A percentile compares a stretch with the other conserved stretches of the same genome.
These are phyloP conservation scores for Stephanodiscus triporus DNA, from an alignment of 108 stramenopile species.

Conservation along the genomic window DNA sequence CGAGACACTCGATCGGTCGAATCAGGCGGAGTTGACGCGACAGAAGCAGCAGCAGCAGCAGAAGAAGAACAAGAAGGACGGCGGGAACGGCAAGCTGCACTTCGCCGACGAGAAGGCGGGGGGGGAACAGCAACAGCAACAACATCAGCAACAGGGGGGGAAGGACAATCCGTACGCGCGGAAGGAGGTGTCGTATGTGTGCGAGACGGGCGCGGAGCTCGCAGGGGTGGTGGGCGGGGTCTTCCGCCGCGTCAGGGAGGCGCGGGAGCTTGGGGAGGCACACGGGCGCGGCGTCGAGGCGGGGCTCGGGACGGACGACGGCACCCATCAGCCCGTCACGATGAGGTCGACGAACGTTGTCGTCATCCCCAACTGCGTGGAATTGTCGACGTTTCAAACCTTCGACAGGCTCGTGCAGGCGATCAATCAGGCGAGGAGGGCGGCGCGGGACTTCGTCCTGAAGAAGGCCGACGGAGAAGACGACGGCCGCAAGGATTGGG, in stretches of 20 bases:
- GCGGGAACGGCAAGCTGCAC: slow-evolving; percentile 26
- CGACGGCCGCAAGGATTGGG: slow-evolving; percentile 57
- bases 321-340: slow-evolving; percentile 41
- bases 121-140: not conserved
- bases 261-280: slow-evolving; percentile 67
- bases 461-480: slow-evolving; percentile 46
- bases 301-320: slow-evolving; percentile 22
- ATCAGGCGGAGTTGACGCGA: slow-evolving; percentile 26
- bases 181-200: slow-evolving; percentile 83
- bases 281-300: slow-evolving; percentile 60
- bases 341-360: slow-evolving; percentile 79
- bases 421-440: slow-evolving; percentile 72
- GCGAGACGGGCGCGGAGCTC: slow-evolving; percentile 62
- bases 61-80: slow-evolving; percentile 4
- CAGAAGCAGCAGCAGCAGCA: slow-evolving; percentile 10
- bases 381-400: slow-evolving; percentile 49
- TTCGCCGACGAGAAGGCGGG: slow-evolving; percentile 28
- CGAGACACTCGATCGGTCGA: slow-evolving; percentile 54
- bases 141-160: not conserved
- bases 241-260: slow-evolving; percentile 78
- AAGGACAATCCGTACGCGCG: slow-evolving; percentile 65
- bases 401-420: slow-evolving; percentile 67
- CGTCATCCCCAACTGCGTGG: slow-evolving; percentile 71
- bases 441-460: slow-evolving; percentile 72
- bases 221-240: slow-evolving; percentile 63